Evolutionary conservation across 2,329 filamentous ascomycete genomes (phyloP).

Genomic region (Ascochyta fabae): DNA sequence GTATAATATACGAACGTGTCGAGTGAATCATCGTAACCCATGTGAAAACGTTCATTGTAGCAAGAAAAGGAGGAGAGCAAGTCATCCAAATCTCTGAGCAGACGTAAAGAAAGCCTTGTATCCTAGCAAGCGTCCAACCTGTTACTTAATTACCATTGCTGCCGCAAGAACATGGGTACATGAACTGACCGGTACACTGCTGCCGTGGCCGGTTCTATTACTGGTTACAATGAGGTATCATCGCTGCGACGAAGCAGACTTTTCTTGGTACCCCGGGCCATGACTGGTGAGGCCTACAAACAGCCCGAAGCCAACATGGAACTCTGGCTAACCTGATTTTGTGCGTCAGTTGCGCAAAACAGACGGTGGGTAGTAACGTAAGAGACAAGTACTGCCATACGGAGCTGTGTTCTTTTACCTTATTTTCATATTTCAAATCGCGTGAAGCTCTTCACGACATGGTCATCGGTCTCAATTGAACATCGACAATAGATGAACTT

Average conservation of each 20-base stretch:
- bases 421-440: neutral
- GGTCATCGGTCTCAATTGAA: neutral
- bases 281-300: too few relatives aligned
- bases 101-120: neutral
- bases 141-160: neutral
- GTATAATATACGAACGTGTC: slow-evolving; percentile 27
- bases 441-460: neutral
- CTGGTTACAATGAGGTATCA: too few relatives aligned
- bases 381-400: neutral
- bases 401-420: neutral
- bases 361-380: neutral
- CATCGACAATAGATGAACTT: neutral
- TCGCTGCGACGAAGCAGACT: too few relatives aligned
- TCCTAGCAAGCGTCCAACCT: neutral
- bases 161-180: too few relatives aligned
- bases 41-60: neutral
- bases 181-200: too few relatives aligned
- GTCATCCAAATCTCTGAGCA: neutral
- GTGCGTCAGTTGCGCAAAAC: too few relatives aligned
- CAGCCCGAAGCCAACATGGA: too few relatives aligned
- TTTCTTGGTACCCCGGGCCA: too few relatives aligned
- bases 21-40: too few relatives aligned
- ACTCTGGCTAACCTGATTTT: too few relatives aligned
- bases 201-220: too few relatives aligned
- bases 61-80: neutral